These are phyloP conservation scores for Heimioporus sp. DNA, from an alignment of 768 basidiomycete genomes.

Conservation along the genomic window DNA sequence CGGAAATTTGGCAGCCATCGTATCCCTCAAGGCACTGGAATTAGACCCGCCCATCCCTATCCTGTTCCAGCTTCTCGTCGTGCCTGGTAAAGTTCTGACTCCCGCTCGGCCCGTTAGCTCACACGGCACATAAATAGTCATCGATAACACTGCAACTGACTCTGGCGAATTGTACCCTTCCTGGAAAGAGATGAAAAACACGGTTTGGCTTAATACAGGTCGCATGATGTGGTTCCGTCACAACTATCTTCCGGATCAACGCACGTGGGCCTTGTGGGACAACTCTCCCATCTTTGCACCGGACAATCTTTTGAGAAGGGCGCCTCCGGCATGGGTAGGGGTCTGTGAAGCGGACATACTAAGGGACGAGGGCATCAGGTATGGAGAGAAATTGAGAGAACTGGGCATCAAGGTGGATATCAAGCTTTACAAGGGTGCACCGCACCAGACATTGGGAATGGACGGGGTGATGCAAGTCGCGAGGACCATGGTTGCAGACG, in stretches of 20 bases:
- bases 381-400: conserved; percentile 53
- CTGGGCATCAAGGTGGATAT: conserved; percentile 54
- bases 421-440: conserved; percentile 52
- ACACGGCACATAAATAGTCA: conserved; percentile 35
- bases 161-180: conserved; percentile 37
- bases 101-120: neutral
- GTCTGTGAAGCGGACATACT: conserved; percentile 68
- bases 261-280: conserved; percentile 63
- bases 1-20: conserved; percentile 65
- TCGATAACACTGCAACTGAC: conserved; percentile 61
- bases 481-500: conserved; percentile 18
- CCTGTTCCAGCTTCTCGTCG: conserved; percentile 64
- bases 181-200: conserved; percentile 57
- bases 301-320: conserved; percentile 44
- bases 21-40: conserved; percentile 60
- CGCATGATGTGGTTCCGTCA: conserved; percentile 73
- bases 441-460: conserved; percentile 75
- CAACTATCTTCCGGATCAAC: conserved; percentile 62
- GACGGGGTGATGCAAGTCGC: conserved; percentile 40
- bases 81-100: conserved; percentile 40
- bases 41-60: conserved; percentile 50
- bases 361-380: conserved; percentile 62
- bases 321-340: conserved; percentile 59
- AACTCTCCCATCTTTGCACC: conserved; percentile 73
- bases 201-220: conserved; percentile 56